Conservation (phyloP, 371 early-diverging fungal genomes). For the Mucor velutinosus region DNA sequence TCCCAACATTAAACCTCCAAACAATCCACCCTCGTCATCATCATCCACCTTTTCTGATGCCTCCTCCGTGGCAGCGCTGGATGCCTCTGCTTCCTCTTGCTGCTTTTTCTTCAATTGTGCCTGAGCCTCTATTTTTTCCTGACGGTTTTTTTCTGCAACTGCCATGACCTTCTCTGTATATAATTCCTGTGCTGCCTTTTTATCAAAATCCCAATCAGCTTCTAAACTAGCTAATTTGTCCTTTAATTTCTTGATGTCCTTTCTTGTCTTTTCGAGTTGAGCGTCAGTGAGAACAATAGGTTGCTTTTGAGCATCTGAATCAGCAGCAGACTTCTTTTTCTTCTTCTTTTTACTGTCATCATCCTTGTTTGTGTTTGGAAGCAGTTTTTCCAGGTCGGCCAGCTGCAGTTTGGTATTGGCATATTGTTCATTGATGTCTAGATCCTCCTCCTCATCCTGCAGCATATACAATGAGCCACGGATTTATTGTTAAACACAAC, state of each 20-base stretch:
- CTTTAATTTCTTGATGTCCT: slow-evolving; percentile 51
- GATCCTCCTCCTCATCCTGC: slow-evolving; percentile 33
- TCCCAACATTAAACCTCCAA: slow-evolving; percentile 27
- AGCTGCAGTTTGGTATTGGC: slow-evolving; percentile 31
- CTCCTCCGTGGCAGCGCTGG: background rate
- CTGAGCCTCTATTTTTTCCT: slow-evolving; percentile 1
- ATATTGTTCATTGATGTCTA: slow-evolving; percentile 35
- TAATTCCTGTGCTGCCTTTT: slow-evolving; percentile 37
- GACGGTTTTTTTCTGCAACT: slow-evolving; percentile 34
- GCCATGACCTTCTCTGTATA: slow-evolving; percentile 26
- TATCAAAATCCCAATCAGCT: slow-evolving; percentile 54
- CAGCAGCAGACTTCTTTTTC: slow-evolving; percentile 20
- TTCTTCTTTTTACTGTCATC: slow-evolving; percentile 18
- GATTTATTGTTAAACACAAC: background rate
- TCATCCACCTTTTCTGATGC: slow-evolving; percentile 18
- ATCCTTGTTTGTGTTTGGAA: slow-evolving; percentile 15
- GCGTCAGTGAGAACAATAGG: background rate
- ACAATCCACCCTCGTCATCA: slow-evolving; percentile 25
- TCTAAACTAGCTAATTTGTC: slow-evolving; percentile 47
- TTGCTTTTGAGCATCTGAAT: background rate
- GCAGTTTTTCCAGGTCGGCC: slow-evolving; percentile 25
- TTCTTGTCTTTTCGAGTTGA: slow-evolving; percentile 29
- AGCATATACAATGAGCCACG: background rate
- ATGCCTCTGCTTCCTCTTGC: slow-evolving; percentile 22
- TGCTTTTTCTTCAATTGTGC: slow-evolving; percentile 24